Evolutionary conservation across 1,284 basidiomycete genomes (phyloP).

Genomic region (Cryptococcus amylolentus): DNA sequence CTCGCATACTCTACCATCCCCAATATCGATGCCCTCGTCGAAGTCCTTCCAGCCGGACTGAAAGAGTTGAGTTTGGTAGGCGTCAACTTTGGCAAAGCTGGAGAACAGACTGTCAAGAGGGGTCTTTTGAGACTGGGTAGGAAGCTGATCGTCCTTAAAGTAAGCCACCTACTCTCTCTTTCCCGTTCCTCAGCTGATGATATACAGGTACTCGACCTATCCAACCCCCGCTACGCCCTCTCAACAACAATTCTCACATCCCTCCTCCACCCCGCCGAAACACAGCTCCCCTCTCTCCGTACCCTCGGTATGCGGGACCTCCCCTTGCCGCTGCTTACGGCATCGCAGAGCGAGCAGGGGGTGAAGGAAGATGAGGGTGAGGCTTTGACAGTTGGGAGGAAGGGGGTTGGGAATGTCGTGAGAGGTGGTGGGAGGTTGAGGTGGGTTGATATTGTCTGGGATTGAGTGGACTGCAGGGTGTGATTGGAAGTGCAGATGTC

Average conservation of each 20-base stretch:
- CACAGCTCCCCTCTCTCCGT: conserved; percentile 24
- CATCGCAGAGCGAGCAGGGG: not conserved
- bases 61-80: conserved; percentile 28
- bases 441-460: conserved; percentile 14
- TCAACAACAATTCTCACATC: conserved; percentile 1
- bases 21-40: conserved; percentile 23
- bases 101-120: conserved; percentile 7
- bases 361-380: not conserved
- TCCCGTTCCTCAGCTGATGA: not conserved
- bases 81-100: conserved; percentile 4
- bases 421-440: conserved; percentile 8
- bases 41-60: conserved; percentile 22
- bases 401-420: not conserved
- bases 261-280: conserved; percentile 16
- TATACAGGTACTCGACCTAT: conserved; percentile 32
- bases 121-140: conserved; percentile 21
- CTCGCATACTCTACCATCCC: conserved; percentile 30
- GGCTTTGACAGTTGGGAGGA: not conserved
- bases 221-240: conserved; percentile 17
- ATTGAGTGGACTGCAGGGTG: not conserved
- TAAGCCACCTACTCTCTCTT: conserved; percentile 7
- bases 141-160: conserved; percentile 34
- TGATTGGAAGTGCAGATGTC: too few species aligned
- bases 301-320: conserved; percentile 20
- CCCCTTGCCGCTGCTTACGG: not conserved